Base-by-base conservation (phyloP, 805 yeast genomes). In the Diddensiella santjacobensis region DNA sequence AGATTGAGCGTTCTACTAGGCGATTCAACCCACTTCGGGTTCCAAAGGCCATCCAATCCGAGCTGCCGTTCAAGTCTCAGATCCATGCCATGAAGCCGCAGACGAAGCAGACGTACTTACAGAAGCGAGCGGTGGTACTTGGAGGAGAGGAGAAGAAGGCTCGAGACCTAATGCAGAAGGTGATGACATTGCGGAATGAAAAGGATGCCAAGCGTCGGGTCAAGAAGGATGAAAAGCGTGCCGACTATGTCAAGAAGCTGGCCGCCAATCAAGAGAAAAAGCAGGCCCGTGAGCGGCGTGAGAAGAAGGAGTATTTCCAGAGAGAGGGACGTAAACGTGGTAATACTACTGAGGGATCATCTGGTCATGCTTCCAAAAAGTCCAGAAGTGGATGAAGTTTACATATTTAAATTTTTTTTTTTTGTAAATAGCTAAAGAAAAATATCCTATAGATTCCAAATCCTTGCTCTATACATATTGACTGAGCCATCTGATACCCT, bases 401-500 rank as follows among this genome's bases (percentile, higher is more conserved):
- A 35, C 20, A 8, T 35, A 39, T 39, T 20, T 39, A 19, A 8
- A 39, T 22, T 39, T 40, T 40, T 17, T 15, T 6, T 17, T 8
- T 22, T 41, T 29, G 19, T 41, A 41, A 15, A 39, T 39, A 41
- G n/a, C 13, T 26, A 6, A 37, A 43, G 17, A 43, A 43, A 37
- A 18, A 10, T n/a, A 13, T 31, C 13, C 39, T 19, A 15, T 15
- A 8, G 18, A 20, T 19, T 11, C 19, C 13, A 6, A 11, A 38
- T 20, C 24, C 8, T 20, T 20, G 24, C 15, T 15, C 65, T 78
- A 91, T 61, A 91, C 91, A 71, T 86, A 91, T 73, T 93, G 96
- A 53, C 96, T 88, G 65, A 93, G 80, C 98, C 97, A 93, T 78
- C 88, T 86, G 80, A 93, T 89, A 55, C 96, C 99, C 62, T 93